Evolutionary conservation across 441 rosid genomes (phyloP), one percentile per base, ranked within the genome.

Genomic region (Croton laevigatus): DNA sequence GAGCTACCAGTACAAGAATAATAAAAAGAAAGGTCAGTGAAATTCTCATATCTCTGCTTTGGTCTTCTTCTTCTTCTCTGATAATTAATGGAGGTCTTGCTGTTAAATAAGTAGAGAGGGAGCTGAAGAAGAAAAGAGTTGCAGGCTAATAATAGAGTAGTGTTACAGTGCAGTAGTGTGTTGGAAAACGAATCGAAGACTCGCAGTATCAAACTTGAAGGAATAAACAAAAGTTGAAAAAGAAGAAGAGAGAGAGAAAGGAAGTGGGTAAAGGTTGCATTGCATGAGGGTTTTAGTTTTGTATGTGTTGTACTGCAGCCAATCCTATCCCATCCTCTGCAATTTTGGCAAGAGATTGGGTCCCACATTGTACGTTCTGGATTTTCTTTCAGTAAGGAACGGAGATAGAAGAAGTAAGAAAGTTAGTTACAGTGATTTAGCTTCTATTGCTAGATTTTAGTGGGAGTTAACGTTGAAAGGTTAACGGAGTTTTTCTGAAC

Each of bases 121-220:
- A 27, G 32, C 32, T 27, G 32, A 27, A 27, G 32, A 27, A 27
- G 32, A 27, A 27, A 27, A 40, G 16, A 16, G 46, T 9, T 27
- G 62, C 60, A 53, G 70, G 49, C 73, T 76, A 27, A 66, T 62
- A 65, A 71, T 71, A 32, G 78, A 61, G 78, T 70, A 78, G 78
- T 52, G 75, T 42, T 36, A 65, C 61, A 11, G 5, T 16, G 53
- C 20, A 3, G 42, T 6, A 4, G 42, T 71, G 75, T 8, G 7
- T 72, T 63, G 65, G 27, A 65, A 57, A 66, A 70, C 51, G 76
- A 79, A 82, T 80, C 80, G 79, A 81, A 78, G 75, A 61, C 72
- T 68, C 67, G 60, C 62, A 71, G 71, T 34, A 75, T 76, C 72
- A 61, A 78, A 58, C 69, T 69, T 54, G 62, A 70, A 69, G 53